phyloP scores from a whole-genome alignment of 2,329 filamentous ascomycete species.

The Aureobasidium sp. region DNA sequence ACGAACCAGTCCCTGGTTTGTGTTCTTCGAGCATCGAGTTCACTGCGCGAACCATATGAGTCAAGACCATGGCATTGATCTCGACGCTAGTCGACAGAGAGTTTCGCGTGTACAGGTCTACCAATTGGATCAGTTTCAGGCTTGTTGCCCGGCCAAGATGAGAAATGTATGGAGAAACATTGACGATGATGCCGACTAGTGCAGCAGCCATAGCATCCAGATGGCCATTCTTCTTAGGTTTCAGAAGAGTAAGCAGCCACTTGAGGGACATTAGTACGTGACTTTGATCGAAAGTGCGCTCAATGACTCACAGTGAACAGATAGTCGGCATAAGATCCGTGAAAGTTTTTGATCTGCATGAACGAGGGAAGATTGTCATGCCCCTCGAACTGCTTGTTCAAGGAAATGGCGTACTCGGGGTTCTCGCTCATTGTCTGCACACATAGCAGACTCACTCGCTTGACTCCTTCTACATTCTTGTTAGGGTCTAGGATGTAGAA shows the following conservation, averaged over 20 bases:
- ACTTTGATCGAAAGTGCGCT: background rate
- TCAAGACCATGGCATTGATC: conserved; percentile 73
- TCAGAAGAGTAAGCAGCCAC: conserved; percentile 13
- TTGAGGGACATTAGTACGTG: background rate
- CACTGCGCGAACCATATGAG: conserved; percentile 78
- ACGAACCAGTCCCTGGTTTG: conserved; percentile 22
- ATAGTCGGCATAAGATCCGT: conserved; percentile 87
- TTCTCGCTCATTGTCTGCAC: conserved; percentile 93
- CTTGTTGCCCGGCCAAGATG: conserved; percentile 67
- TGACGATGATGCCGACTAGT: conserved; percentile 85
- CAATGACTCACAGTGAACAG: conserved; percentile 67
- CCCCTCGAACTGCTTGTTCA: conserved; percentile 82
- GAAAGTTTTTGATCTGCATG: conserved; percentile 77
- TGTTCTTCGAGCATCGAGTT: conserved; percentile 88
- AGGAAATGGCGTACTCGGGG: conserved; percentile 76
- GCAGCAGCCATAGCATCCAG: conserved; percentile 66
- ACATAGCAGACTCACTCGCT: conserved; percentile 96
- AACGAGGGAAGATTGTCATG: conserved; percentile 79
- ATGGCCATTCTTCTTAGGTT: conserved; percentile 12
- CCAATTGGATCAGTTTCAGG: conserved; percentile 46
- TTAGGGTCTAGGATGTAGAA: conserved; percentile 91
- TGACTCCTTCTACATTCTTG: conserved; percentile 83
- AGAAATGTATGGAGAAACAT: conserved; percentile 78
- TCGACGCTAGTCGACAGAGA: conserved; percentile 79
- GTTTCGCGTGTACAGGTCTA: conserved; percentile 11